phyloP scores from a whole-genome alignment of 345 rosid species.

The Jatropha curcas region DNA sequence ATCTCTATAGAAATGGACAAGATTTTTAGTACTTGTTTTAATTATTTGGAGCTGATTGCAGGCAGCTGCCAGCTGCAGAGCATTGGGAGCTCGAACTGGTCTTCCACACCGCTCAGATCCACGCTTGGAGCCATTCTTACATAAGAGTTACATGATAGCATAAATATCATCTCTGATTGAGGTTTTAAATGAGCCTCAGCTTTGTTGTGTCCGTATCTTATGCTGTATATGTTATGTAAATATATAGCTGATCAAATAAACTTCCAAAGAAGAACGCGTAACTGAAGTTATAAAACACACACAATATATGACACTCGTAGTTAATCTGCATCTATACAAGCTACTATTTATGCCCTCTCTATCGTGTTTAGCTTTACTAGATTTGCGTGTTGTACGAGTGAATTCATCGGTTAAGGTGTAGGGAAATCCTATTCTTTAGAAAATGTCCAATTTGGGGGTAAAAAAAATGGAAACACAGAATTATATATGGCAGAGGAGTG shows the following conservation, averaged over 20 bases:
- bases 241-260: neutral
- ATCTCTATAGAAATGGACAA: neutral
- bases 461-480: too few relatives aligned
- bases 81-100: slow-evolving; percentile 75
- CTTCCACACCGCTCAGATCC: slow-evolving; percentile 65
- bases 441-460: too few relatives aligned
- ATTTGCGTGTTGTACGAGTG: too few relatives aligned
- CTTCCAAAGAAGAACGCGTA: too few relatives aligned
- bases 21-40: neutral
- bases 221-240: neutral
- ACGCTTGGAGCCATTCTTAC: slow-evolving; percentile 45
- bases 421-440: too few relatives aligned
- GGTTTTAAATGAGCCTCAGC: neutral
- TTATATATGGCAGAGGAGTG: too few relatives aligned
- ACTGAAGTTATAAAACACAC: too few relatives aligned
- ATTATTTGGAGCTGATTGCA: slow-evolving; percentile 36
- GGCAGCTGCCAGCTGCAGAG: slow-evolving; percentile 80
- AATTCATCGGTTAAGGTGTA: too few relatives aligned
- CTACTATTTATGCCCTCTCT: too few relatives aligned
- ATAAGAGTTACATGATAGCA: neutral
- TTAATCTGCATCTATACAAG: too few relatives aligned
- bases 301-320: too few relatives aligned
- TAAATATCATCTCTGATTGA: neutral
- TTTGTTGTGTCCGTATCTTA: neutral
- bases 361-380: too few relatives aligned